Base-by-base conservation (phyloP, 2,329 filamentous ascomycete species). In the Aspergillus sp. region DNA sequence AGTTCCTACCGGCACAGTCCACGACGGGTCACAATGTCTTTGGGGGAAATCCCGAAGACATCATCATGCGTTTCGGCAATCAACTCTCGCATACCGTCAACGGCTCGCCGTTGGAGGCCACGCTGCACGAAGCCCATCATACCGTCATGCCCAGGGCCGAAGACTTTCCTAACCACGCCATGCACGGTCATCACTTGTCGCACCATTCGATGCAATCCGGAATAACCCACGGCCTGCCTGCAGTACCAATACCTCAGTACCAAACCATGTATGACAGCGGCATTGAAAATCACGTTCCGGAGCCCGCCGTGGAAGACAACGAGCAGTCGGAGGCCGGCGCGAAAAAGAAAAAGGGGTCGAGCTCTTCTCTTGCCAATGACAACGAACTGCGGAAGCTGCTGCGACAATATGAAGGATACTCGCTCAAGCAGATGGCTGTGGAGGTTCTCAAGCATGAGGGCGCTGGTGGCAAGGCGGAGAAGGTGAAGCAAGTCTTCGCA, bases 401-500 rank as follows among this genome's bases (percentile, higher is more conserved):
- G 44, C 69, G 72, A 13, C 76, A 78, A 54, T 77, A 78, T 52
- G 71, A 76, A 56, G 73, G 74, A 4, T 76, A 72, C 55, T 65
- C 63, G 3, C 56, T 79, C 41, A 72, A 75, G 54, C 73, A 78
- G 52, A 77, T 79, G 65, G 77, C 77, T 4, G 65, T 68, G 5
- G 75, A 78, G 58, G 76, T 79, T 5, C 69, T 78, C 59, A 76
- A 76, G 52, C 74, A 78, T 54, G 77, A 79, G 64, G 74, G 76
- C 14, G 69, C 70, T 36, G 76, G 77, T 21, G 76, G 76, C 13
- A 78, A 77, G 61, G 75, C 76, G 14, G 76, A 79, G 58, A 79
- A 79, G 58, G 75, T 77, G 38, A 79, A 79, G 60, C 76, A 79
- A 62, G 75, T 79, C 50, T 79, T 79, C 63, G 76, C 76, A 34